Evolutionary conservation across 768 basidiomycete genomes (phyloP), one percentile per base, ranked within the genome.

Genomic region (Mycena albidolilacea): DNA sequence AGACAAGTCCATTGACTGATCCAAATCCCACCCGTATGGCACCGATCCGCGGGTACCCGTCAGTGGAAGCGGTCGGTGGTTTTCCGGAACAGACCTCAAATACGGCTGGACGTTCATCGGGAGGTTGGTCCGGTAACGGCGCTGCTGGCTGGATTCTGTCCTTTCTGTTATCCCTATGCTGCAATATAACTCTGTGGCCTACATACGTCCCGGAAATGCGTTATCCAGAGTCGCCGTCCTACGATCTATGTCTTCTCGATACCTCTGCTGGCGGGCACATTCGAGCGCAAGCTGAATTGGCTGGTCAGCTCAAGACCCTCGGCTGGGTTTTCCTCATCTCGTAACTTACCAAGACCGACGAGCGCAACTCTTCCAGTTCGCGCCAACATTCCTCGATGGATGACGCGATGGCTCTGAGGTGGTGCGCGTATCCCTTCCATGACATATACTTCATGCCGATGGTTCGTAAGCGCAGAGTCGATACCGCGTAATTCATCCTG

Each of bases 341-440:
- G 30, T 30, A 58, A 17, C 23, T 37, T 37, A 70, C 69, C 37
- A 11, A n/a, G n/a, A 70, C 58, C 3, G 62, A 57, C 41, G 62
- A 21, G 54, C 17, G 68, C 23, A 69, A 10, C 21, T 62, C 23
- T n/a, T 62, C 39, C 2, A 70, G 48, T 7, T 70, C 69, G 52
- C 69, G 61, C 41, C 69, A 43, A 21, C 69, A 64, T n/a, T 48
- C 43, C 19, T 11, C 10, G 41, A 64, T 70, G n/a, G 62, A 57
- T 2, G n/a, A 19, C 35, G 15, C 14, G 9, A 70, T 54, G 35
- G 37, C 14, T 17, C 30, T 21, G 30, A 70, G n/a, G 17, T 44
- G 41, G 54, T 64, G 15, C n/a, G 55, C n/a, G 35, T 64, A 70
- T 15, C 6, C 15, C 44, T 37, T 70, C 62, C 69, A 70, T 2